Evolutionary conservation across 2,329 filamentous ascomycete species (phyloP), one percentile per base, ranked within the genome.

Genomic region (Calcarisporium arbuscula): DNA sequence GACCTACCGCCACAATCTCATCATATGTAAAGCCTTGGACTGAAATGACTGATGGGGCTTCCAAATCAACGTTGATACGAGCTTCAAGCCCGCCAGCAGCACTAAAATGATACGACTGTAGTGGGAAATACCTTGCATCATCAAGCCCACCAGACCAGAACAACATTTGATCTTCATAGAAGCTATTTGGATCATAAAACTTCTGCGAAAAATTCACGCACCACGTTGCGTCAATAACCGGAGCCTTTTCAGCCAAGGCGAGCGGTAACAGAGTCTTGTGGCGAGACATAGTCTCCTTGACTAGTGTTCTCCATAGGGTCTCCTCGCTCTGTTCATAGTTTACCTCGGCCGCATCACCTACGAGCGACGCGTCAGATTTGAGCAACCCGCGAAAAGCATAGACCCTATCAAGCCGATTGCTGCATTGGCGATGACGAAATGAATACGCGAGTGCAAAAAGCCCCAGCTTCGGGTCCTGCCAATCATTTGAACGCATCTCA

Each of bases 221-320:
- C 25, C 25, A 27, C 12, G 12, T 27, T 12, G 25, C 25, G 16
- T 27, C 25, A 12, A 27, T 14, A 5, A 15, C 5, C 25, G 7
- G n/a, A 5, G 33, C 11, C 11, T 36, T 36, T 15, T 34, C 36
- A 5, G 34, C 33, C 10, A 36, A 6, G 8, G 23, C 26, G 22
- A 25, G 21, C 21, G 21, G 15, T 10, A 28, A 12, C 8, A 34
- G 23, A 16, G 26, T 11, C 32, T 17, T 5, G 25, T 27, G 25
- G 6, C 25, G 25, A 6, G 25, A 12, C 25, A 27, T 27, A 5
- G 25, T 27, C 25, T 27, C 25, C 11, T 27, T 27, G 25, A 15
- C 5, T 12, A 27, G 11, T 5, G 25, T 5, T 12, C 5, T 27
- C 25, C 25, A 27, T 15, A 27, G 25, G n/a, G n/a, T n/a, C n/a